Conservation (phyloP, 805 yeast species). For the Metschnikowia sp. region DNA sequence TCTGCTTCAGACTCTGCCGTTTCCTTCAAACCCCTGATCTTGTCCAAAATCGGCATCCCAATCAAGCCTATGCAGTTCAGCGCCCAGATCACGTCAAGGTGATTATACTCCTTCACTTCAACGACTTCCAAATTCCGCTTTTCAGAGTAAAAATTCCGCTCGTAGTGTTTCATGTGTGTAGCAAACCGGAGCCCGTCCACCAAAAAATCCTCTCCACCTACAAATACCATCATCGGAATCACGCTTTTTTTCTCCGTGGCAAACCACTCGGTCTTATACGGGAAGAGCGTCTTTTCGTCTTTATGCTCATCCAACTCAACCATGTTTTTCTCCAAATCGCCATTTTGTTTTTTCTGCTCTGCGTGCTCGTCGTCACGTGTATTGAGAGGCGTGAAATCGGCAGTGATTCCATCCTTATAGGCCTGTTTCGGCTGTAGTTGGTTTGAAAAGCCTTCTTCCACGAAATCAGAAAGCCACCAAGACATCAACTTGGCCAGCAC, state of each 20-base stretch:
- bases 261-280: conserved; percentile 55
- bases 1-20: too few relatives aligned
- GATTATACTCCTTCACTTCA: conserved; percentile 66
- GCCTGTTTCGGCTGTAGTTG: conserved; percentile 33
- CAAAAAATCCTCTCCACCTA: conserved; percentile 70
- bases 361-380: neutral
- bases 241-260: conserved; percentile 21
- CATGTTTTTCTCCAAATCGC: conserved; percentile 20
- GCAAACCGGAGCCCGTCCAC: conserved; percentile 73
- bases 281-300: conserved; percentile 49
- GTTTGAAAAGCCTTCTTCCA: conserved; percentile 38
- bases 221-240: conserved; percentile 63
- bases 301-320: neutral
- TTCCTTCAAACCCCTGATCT: neutral
- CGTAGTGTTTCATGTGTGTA: conserved; percentile 60
- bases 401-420: conserved; percentile 28
- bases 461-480: conserved; percentile 74
- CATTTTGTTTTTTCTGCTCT: conserved; percentile 13
- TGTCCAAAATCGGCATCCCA: conserved; percentile 41
- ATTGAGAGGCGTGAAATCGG: conserved; percentile 22
- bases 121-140: conserved; percentile 36
- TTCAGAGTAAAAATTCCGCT: conserved; percentile 39
- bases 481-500: conserved; percentile 78
- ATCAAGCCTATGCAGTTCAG: conserved; percentile 64
- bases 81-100: conserved; percentile 93